These are phyloP conservation scores for Brassica hybrid DNA, from an alignment of 441 rosid genomes.

Conservation along the genomic window DNA sequence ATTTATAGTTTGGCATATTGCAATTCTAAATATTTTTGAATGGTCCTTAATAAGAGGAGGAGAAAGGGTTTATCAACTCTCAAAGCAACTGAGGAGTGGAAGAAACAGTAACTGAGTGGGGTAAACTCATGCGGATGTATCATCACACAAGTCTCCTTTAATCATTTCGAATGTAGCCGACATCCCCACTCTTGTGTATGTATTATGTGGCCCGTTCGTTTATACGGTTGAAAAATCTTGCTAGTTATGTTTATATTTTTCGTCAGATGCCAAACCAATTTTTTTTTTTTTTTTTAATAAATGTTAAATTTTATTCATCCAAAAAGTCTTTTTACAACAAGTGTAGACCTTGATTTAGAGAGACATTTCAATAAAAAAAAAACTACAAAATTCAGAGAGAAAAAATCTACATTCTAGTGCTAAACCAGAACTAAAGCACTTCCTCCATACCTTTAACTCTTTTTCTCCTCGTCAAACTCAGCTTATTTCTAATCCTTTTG, in stretches of 20 bases:
- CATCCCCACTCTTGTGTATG: constrained; percentile 37
- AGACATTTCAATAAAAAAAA: too few relatives aligned
- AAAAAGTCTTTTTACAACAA: too few relatives aligned
- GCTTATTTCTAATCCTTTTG: too few relatives aligned
- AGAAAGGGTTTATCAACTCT: constrained; percentile 15
- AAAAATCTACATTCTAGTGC: too few relatives aligned
- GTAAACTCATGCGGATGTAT: constrained; percentile 36
- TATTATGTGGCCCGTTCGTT: constrained; percentile 21
- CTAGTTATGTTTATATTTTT: background rate
- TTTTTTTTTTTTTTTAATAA: too few relatives aligned
- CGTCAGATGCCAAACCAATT: background rate
- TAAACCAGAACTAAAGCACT: too few relatives aligned
- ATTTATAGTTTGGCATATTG: constrained; percentile 1
- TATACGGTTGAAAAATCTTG: constrained; percentile 7
- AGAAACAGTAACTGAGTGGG: constrained; percentile 41
- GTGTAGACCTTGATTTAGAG: too few relatives aligned
- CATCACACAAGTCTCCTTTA: constrained; percentile 32
- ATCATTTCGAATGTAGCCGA: constrained; percentile 41
- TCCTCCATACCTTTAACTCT: too few relatives aligned
- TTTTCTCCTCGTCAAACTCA: too few relatives aligned
- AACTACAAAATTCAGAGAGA: too few relatives aligned
- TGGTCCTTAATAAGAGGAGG: background rate
- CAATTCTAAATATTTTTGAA: constrained; percentile 1
- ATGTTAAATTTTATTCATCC: too few relatives aligned
- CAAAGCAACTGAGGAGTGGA: constrained; percentile 35